Conservation (phyloP, 108 stramenopile genomes). For the Aureococcus anophagefferens region DNA sequence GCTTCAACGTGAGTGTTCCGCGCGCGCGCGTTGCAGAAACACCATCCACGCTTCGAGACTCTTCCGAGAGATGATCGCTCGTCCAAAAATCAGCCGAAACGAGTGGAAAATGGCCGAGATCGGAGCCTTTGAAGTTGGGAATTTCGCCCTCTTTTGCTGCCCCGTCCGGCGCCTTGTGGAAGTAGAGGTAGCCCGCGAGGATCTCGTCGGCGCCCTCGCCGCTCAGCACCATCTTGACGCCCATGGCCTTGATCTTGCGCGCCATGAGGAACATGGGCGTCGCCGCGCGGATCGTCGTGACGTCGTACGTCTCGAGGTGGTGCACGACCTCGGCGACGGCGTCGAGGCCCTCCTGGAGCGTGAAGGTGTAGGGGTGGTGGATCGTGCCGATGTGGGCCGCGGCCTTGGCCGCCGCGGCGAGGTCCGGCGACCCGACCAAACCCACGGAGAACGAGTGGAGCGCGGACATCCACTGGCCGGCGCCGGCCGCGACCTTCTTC, state of each 20-base stretch:
- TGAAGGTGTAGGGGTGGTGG: conserved; percentile 92
- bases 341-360: conserved; percentile 92
- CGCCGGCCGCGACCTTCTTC: background rate
- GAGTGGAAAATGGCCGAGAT: no score
- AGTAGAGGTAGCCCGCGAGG: conserved; percentile 97
- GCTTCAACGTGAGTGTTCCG: no score
- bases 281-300: conserved; percentile 90
- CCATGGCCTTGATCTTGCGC: conserved; percentile 98
- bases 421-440: conserved; percentile 77
- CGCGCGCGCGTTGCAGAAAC: no score
- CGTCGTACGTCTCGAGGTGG: conserved; percentile 89
- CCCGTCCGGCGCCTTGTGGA: conserved; percentile 98
- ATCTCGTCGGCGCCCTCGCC: conserved; percentile 98
- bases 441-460: conserved; percentile 95
- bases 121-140: no score
- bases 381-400: conserved; percentile 89
- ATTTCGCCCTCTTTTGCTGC: no score
- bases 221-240: conserved; percentile 98
- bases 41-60: no score
- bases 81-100: no score
- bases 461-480: conserved; percentile 25
- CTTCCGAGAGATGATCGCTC: no score
- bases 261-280: conserved; percentile 97
- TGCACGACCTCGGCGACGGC: conserved; percentile 90
- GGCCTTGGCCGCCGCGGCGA: conserved; percentile 82